These are phyloP conservation scores for Fragaria iinumae DNA, from an alignment of 306 rosid species.

Conservation along the genomic window DNA sequence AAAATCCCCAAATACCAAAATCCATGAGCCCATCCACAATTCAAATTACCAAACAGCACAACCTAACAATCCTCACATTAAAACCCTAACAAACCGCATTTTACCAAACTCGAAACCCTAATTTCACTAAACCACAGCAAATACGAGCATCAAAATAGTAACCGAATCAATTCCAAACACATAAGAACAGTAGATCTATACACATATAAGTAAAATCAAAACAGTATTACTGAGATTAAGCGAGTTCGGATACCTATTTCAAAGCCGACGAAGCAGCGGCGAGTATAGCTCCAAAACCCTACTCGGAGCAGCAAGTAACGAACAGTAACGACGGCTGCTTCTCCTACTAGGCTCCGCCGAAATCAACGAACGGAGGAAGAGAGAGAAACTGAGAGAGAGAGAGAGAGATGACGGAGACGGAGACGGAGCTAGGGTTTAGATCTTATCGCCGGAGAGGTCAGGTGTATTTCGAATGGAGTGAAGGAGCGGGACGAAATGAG, in stretches of 20 bases:
- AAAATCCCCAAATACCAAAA: neutral
- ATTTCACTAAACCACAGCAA: neutral
- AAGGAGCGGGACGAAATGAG: conserved; percentile 38
- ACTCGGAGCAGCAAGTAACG: conserved; percentile 1
- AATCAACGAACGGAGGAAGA: neutral
- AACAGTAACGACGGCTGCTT: neutral
- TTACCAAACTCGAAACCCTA: neutral
- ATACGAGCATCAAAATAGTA: neutral
- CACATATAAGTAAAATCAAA: neutral
- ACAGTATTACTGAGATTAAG: neutral
- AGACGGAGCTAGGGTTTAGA: neutral
- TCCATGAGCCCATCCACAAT: neutral
- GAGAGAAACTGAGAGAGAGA: neutral
- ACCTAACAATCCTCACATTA: neutral
- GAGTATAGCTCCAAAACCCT: conserved; percentile 18
- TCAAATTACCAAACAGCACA: neutral
- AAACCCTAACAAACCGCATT: neutral
- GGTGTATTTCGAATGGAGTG: conserved; percentile 32
- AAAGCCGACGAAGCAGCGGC: conserved; percentile 1
- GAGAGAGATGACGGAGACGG: neutral
- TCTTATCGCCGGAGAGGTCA: neutral
- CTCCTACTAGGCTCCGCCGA: conserved; percentile 4
- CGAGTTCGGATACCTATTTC: conserved; percentile 7
- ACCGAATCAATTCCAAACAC: neutral
- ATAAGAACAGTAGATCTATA: conserved; percentile 13